phyloP scores from a whole-genome alignment of 1,284 basidiomycete species.

The Irpex sp. region DNA sequence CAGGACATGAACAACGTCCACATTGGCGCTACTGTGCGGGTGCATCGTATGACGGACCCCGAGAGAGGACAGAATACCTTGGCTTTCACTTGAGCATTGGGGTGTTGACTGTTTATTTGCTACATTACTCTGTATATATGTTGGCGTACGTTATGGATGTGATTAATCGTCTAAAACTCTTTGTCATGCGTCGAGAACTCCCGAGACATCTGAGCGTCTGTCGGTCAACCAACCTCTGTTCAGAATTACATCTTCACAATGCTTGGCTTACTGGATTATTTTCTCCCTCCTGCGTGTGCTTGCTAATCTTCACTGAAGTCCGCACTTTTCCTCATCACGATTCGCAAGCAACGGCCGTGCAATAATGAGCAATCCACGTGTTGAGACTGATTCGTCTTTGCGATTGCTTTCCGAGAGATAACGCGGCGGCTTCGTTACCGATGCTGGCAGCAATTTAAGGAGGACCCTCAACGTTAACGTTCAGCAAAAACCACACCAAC shows the following conservation, averaged over 20 bases:
- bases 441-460: not conserved
- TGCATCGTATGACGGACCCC: constrained; percentile 80
- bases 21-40: constrained; percentile 59
- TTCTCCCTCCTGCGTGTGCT: no score
- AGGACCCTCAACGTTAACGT: not conserved
- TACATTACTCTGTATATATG: not conserved
- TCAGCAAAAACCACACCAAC: not conserved
- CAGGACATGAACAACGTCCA: constrained; percentile 75
- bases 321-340: no score
- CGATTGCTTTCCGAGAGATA: not conserved
- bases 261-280: no score
- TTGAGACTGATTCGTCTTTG: not conserved
- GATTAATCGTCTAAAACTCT: not conserved
- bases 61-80: constrained; percentile 63
- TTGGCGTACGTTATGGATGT: not conserved
- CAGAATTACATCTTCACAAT: no score
- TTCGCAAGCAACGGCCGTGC: not conserved
- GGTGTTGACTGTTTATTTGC: not conserved
- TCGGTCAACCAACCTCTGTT: no score
- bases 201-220: no score
- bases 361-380: not conserved
- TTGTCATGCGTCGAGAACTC: no score
- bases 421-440: not conserved
- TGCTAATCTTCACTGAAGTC: no score
- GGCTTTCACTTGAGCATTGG: constrained; percentile 29